phyloP scores from a whole-genome alignment of 192 early-diverging fungal genomes.

The Podila clonocystis region DNA sequence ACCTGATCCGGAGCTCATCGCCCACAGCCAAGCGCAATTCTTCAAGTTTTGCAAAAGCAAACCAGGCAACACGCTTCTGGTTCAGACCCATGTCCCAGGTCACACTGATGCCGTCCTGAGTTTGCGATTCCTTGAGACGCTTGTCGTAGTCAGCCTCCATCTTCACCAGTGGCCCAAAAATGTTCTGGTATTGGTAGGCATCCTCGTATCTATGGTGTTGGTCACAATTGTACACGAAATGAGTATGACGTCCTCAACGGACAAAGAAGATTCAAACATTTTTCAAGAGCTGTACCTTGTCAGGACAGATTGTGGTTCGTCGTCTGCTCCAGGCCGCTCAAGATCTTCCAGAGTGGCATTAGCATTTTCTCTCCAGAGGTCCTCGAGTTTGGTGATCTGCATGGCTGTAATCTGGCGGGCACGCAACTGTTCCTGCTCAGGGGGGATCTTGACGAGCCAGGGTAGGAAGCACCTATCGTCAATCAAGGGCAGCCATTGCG shows the following conservation, averaged over 20 bases:
- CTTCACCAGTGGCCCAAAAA: slow-evolving; percentile 94
- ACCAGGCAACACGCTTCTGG: slow-evolving; percentile 91
- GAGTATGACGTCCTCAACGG: background rate
- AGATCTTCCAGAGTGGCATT: slow-evolving; percentile 84
- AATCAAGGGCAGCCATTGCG: slow-evolving; percentile 97
- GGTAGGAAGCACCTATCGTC: slow-evolving; percentile 93
- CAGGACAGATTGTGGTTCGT: slow-evolving; percentile 86
- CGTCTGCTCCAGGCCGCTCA: slow-evolving; percentile 82
- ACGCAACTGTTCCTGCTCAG: slow-evolving; percentile 83
- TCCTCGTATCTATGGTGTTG: slow-evolving; percentile 82
- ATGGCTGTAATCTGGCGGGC: slow-evolving; percentile 84
- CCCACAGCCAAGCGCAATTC: slow-evolving; percentile 94
- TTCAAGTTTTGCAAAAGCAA: slow-evolving; percentile 93
- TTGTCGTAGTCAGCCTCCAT: slow-evolving; percentile 96
- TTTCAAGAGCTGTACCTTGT: slow-evolving; percentile 62
- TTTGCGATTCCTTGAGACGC: slow-evolving; percentile 90
- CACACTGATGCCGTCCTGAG: slow-evolving; percentile 93
- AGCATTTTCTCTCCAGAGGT: slow-evolving; percentile 85
- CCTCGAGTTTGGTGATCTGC: slow-evolving; percentile 91
- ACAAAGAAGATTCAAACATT: background rate
- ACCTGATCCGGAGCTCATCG: slow-evolving; percentile 91
- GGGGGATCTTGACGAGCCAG: slow-evolving; percentile 94
- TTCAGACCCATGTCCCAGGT: slow-evolving; percentile 99
- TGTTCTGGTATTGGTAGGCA: slow-evolving; percentile 97
- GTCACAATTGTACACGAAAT: background rate